Evolutionary conservation across 2,329 filamentous ascomycete species (phyloP).

Genomic region (Xylariaceae sp.): DNA sequence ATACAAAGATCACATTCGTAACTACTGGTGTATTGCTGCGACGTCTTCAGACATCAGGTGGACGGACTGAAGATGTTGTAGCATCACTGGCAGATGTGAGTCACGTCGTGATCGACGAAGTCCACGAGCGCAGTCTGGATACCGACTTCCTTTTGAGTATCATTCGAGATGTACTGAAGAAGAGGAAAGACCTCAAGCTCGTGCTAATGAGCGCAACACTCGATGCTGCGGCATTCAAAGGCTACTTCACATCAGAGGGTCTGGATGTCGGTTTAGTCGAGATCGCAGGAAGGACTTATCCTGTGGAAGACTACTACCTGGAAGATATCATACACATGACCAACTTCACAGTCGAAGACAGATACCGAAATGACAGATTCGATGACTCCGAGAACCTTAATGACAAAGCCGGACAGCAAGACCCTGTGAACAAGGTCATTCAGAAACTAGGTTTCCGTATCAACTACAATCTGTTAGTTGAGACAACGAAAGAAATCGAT

Average conservation of each 20-base stretch:
- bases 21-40: conserved; percentile 91
- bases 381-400: conserved; percentile 37
- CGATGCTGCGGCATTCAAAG: conserved; percentile 78
- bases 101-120: conserved; percentile 93
- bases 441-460: conserved; percentile 75
- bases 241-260: conserved; percentile 72
- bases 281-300: conserved; percentile 84
- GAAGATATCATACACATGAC: conserved; percentile 83
- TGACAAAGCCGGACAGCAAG: conserved; percentile 39
- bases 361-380: conserved; percentile 25
- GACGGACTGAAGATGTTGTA: conserved; percentile 72
- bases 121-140: conserved; percentile 91
- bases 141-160: conserved; percentile 91
- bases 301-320: conserved; percentile 84
- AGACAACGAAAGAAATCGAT: conserved; percentile 79
- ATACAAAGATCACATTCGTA: conserved; percentile 90
- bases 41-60: conserved; percentile 85
- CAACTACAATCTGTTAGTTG: conserved; percentile 83
- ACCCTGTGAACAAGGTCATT: conserved; percentile 65
- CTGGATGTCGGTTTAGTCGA: conserved; percentile 73
- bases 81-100: conserved; percentile 83
- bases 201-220: conserved; percentile 96
- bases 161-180: conserved; percentile 73
- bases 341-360: conserved; percentile 52
- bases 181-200: conserved; percentile 76